These are phyloP conservation scores for Hevea brasiliensis DNA, from an alignment of 345 rosid species.

Conservation along the genomic window DNA sequence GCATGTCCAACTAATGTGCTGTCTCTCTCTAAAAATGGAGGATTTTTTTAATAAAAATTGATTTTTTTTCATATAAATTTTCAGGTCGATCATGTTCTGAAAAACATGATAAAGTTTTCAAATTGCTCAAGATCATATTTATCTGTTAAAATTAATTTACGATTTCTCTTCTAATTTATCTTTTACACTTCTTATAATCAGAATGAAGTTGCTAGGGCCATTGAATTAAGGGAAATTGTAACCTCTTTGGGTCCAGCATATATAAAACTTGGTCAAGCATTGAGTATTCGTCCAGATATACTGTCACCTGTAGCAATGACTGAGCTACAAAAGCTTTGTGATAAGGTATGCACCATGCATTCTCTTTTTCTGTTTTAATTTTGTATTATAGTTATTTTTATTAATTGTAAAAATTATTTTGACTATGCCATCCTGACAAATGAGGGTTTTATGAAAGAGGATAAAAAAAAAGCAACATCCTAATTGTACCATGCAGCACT, in stretches of 20 bases:
- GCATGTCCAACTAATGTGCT: background rate
- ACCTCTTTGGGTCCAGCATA: conserved; percentile 99
- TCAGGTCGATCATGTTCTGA: background rate
- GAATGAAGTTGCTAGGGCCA: conserved; percentile 98
- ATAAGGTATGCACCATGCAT: conserved; percentile 57
- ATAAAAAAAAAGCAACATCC: background rate
- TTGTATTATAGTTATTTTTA: background rate
- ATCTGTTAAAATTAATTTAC: background rate
- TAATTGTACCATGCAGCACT: background rate
- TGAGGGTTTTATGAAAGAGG: background rate
- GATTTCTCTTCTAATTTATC: conserved; percentile 11
- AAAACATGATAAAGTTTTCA: background rate
- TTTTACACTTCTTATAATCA: conserved; percentile 29
- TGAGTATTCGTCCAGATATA: conserved; percentile 96
- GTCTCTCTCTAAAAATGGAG: background rate
- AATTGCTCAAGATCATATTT: background rate
- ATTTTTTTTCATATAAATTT: background rate
- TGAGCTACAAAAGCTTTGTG: conserved; percentile 98
- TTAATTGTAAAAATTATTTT: background rate
- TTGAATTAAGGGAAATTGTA: conserved; percentile 92
- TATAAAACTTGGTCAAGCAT: conserved; percentile 96
- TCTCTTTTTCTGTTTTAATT: conserved; percentile 3
- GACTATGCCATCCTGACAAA: background rate
- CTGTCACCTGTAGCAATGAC: conserved; percentile 88
- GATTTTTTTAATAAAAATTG: background rate